These are phyloP conservation scores for Lolium perenne DNA, from an alignment of 176 grass and related monocot species.

Conservation along the genomic window DNA sequence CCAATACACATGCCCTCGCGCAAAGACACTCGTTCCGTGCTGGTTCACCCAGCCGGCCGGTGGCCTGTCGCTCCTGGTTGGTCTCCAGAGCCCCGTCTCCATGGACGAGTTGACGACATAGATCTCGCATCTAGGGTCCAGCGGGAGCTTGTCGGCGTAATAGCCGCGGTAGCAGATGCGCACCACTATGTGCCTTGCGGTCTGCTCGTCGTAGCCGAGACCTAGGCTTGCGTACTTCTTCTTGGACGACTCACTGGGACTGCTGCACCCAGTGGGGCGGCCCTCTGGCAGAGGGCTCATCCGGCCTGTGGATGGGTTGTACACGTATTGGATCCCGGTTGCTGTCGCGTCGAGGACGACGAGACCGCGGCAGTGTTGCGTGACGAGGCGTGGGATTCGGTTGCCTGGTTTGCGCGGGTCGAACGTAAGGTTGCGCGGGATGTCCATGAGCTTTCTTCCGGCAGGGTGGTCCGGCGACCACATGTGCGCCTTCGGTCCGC, in stretches of 20 bases:
- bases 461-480: neutral
- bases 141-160: neutral
- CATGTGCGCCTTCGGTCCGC: neutral
- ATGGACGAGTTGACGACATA: neutral
- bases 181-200: constrained; percentile 2
- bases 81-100: neutral
- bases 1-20: constrained; percentile 14
- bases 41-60: neutral
- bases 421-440: neutral
- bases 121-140: neutral
- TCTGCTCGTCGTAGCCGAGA: constrained; percentile 20
- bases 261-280: neutral
- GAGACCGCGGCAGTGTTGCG: too few species aligned
- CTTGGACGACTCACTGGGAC: too few species aligned
- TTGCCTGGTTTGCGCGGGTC: neutral
- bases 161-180: neutral
- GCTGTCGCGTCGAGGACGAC: neutral
- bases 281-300: neutral
- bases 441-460: neutral
- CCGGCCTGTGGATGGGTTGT: neutral
- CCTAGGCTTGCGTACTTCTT: neutral
- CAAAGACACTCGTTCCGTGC: neutral
- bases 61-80: neutral
- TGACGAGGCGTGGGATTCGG: too few species aligned
- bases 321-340: neutral